Conservation (phyloP, 139 green algal species). For the Closterium sp. region DNA sequence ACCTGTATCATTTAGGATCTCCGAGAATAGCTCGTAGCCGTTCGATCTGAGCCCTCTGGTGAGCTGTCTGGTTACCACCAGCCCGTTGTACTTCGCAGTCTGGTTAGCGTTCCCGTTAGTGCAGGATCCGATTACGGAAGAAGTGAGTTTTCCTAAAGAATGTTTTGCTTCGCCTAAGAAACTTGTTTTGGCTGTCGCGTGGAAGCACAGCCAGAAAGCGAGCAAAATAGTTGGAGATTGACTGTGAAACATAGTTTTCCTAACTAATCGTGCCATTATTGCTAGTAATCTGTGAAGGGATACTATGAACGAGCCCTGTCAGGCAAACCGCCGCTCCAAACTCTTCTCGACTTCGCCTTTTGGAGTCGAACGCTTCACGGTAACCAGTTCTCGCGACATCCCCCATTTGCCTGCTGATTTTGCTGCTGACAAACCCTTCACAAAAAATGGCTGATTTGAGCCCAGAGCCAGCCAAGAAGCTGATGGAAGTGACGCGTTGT, state of each 20-base stretch:
- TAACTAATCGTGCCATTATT: no score
- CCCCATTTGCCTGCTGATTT: no score
- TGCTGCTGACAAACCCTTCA: no score
- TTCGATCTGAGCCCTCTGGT: not conserved
- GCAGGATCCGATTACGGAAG: not conserved
- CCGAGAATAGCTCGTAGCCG: not conserved
- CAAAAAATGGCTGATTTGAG: no score
- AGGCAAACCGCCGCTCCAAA: no score
- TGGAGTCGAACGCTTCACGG: no score
- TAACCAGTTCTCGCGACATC: no score
- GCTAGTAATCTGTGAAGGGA: no score
- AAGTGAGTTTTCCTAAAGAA: not conserved
- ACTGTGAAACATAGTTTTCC: no score
- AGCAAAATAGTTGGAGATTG: not conserved
- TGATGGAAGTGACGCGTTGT: not conserved
- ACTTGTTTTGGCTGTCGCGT: not conserved
- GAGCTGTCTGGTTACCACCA: not conserved
- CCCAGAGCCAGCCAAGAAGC: not conserved
- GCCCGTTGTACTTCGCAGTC: not conserved
- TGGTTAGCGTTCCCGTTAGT: not conserved
- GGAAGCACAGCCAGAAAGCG: not conserved
- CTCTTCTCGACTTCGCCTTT: no score
- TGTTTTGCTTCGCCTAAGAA: not conserved
- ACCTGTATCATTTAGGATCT: not conserved
- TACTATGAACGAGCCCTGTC: no score